Conservation (phyloP, 192 early-diverging fungal genomes). For the Mortierella alpina region DNA sequence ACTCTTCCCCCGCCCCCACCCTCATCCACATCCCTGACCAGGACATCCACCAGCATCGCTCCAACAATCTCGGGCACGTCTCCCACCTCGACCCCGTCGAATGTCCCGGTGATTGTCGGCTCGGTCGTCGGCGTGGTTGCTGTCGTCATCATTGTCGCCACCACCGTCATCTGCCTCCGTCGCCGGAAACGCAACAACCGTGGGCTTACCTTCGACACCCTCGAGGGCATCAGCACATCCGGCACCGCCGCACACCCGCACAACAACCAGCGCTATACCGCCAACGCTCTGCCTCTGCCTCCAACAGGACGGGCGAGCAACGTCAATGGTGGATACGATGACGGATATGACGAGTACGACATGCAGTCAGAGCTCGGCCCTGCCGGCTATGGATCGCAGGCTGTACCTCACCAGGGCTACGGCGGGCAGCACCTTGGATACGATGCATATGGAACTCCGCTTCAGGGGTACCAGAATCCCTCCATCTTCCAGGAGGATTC, state of each 20-base stretch:
- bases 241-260: conserved; percentile 3
- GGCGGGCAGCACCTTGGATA: conserved; percentile 24
- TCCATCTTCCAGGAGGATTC: conserved; percentile 52
- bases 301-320: conserved; percentile 4
- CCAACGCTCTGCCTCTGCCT: conserved; percentile 3
- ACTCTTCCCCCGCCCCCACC: neutral
- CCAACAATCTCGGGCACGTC: neutral
- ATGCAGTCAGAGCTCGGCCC: neutral
- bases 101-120: conserved; percentile 46
- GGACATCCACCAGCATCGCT: neutral
- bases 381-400: neutral
- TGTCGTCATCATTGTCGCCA: conserved; percentile 31
- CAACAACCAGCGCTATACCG: conserved; percentile 10
- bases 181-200: conserved; percentile 28
- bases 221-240: conserved; percentile 30
- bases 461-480: conserved; percentile 32
- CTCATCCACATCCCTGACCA: neutral
- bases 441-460: conserved; percentile 35
- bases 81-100: neutral
- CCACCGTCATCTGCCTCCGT: conserved; percentile 41
- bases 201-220: conserved; percentile 41
- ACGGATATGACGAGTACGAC: conserved; percentile 35
- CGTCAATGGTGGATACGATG: conserved; percentile 17
- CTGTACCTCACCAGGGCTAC: neutral
- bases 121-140: conserved; percentile 24